Evolutionary conservation across 2,329 filamentous ascomycete species (phyloP).

Genomic region (Chrysoporthe puriensis): DNA sequence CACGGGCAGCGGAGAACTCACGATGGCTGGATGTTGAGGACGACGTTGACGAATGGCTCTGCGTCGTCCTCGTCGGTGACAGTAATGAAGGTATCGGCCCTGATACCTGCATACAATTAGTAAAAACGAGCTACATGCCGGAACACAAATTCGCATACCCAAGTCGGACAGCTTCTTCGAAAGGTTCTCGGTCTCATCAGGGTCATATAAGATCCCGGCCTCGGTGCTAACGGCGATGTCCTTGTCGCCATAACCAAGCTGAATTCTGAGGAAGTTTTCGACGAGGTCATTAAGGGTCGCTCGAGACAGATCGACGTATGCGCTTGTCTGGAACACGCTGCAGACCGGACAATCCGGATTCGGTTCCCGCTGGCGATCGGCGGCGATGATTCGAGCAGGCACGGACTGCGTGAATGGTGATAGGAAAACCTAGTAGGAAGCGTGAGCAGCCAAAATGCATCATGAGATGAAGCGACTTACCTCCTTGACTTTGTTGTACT

Average conservation of each 20-base stretch:
- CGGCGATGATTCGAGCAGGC: slow-evolving; percentile 59
- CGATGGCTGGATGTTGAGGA: slow-evolving; percentile 70
- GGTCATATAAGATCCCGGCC: slow-evolving; percentile 81
- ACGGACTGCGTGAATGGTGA: slow-evolving; percentile 60
- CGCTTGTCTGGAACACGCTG: slow-evolving; percentile 68
- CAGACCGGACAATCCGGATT: slow-evolving; percentile 86
- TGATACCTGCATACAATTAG: slow-evolving; percentile 58
- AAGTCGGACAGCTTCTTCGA: slow-evolving; percentile 78
- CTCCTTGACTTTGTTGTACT: slow-evolving; percentile 75
- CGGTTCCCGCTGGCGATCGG: slow-evolving; percentile 62
- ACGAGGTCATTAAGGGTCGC: slow-evolving; percentile 82
- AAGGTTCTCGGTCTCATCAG: slow-evolving; percentile 86
- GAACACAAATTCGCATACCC: slow-evolving; percentile 48
- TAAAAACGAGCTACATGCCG: background rate
- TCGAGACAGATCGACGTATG: slow-evolving; percentile 69
- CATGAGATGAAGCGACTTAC: slow-evolving; percentile 43
- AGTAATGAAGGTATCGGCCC: slow-evolving; percentile 75
- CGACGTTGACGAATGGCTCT: slow-evolving; percentile 76
- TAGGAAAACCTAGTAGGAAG: slow-evolving; percentile 67
- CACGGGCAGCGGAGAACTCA: slow-evolving; percentile 42
- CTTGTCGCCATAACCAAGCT: slow-evolving; percentile 75
- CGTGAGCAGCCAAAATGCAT: slow-evolving; percentile 8
- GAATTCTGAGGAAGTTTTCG: slow-evolving; percentile 68
- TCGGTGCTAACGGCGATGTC: slow-evolving; percentile 81
- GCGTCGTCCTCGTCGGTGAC: slow-evolving; percentile 83